Evolutionary conservation across 495 filamentous ascomycete genomes (phyloP), one percentile per base, ranked within the genome.

Genomic region (Penicillium herquei): DNA sequence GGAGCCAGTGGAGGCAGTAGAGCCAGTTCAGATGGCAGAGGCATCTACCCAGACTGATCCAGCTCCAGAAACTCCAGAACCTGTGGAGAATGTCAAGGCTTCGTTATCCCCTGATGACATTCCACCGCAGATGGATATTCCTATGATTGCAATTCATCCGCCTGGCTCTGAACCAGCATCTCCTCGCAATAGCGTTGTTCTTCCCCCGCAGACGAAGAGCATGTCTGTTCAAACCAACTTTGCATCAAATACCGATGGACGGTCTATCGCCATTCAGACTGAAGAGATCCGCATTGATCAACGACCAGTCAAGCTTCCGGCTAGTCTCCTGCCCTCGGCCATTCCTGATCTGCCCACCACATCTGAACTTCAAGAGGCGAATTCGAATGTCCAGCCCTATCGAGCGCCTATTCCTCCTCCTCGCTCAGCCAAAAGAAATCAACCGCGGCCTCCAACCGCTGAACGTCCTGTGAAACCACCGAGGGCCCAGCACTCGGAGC

Each of bases 261-360:
- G 70, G 16, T 85, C 84, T 17, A 70, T 78, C 30, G 76, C 75
- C 4, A 83, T 96, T 41, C 95, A 98, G 76, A 98, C 94, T 9
- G 91, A 97, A 52, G 86, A 88, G 56, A 96, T 96, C 56, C 77
- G 85, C 42, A 78, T 92, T 14, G 92, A 92, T 67, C 82, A 81
- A 72, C 81, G 91, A 50, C 76, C 87, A 30, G 79, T 85, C 40
- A 88, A 83, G 63, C 72, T 96, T 14, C 89, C 90, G 17, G 81
- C 87, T 1, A 87, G 92, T 64, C 77, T 96, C 47, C 82, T 89
- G 33, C 87, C 91, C 3, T 91, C 89, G 7, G 79, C 86, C 14
- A 78, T 78, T 55, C 70, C 69, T 43, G 74, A 75, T 44, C 40
- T 71, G 37, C 70, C 72, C n/a, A 50, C 63, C 30, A 57, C 47